A percentile compares a stretch with the other conserved stretches of the same genome.
These are phyloP conservation scores for Naumovozyma baii DNA, from an alignment of 805 yeast species.

Conservation along the genomic window DNA sequence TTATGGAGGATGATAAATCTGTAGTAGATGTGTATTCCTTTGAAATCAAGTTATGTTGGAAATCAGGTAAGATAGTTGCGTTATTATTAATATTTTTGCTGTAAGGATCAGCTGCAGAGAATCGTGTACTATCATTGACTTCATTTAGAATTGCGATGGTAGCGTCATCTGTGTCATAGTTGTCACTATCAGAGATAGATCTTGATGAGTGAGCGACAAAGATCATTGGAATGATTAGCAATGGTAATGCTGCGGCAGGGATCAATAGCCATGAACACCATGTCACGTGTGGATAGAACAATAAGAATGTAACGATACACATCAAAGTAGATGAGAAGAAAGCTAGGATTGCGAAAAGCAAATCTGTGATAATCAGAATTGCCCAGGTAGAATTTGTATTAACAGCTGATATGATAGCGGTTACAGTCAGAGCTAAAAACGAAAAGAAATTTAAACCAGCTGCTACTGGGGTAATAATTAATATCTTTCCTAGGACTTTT, in stretches of 20 bases:
- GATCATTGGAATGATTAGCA: conserved; percentile 43
- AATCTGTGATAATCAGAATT: conserved; percentile 34
- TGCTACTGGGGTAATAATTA: conserved; percentile 58
- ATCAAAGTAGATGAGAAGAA: conserved; percentile 46
- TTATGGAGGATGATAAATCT: conserved; percentile 5
- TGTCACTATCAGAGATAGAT: conserved; percentile 3
- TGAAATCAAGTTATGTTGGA: conserved; percentile 1
- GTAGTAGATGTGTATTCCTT: conserved; percentile 8
- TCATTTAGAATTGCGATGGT: conserved; percentile 4
- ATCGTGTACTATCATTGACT: conserved; percentile 3
- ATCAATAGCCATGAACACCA: conserved; percentile 72
- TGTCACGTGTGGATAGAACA: conserved; percentile 53
- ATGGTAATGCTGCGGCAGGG: conserved; percentile 51
- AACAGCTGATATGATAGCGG: conserved; percentile 26
- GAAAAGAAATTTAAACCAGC: conserved; percentile 50
- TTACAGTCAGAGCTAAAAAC: conserved; percentile 30
- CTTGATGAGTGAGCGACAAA: conserved; percentile 31
- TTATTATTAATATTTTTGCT: not conserved
- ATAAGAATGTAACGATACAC: conserved; percentile 45
- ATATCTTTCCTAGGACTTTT: conserved; percentile 41
- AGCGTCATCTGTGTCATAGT: conserved; percentile 19
- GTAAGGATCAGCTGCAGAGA: conserved; percentile 1
- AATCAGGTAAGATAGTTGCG: conserved; percentile 9
- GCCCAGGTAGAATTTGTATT: conserved; percentile 10
- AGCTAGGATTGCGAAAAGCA: conserved; percentile 39